Evolutionary conservation across 768 basidiomycete species (phyloP).

Genomic region (Tricholoma sp.): DNA sequence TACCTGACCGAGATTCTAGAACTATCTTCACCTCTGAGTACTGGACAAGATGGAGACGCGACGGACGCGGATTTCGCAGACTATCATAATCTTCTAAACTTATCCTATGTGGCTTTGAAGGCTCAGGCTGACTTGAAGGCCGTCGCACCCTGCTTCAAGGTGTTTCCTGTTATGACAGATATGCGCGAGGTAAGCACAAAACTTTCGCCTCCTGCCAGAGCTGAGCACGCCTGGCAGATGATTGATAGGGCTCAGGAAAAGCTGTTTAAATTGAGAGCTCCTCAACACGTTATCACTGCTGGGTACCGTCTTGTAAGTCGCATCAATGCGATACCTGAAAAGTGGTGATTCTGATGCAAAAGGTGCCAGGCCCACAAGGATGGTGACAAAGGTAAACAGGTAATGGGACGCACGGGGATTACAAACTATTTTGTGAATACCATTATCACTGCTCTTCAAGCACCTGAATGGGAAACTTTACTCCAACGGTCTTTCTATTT

Average conservation of each 20-base stretch:
- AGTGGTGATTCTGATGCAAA: neutral
- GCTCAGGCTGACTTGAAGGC: constrained; percentile 5
- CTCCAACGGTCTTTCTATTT: constrained; percentile 46
- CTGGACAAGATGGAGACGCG: constrained; percentile 8
- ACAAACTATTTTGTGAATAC: constrained; percentile 70
- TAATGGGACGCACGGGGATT: constrained; percentile 37
- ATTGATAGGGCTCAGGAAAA: constrained; percentile 57
- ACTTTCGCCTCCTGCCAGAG: neutral
- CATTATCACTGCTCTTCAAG: constrained; percentile 59
- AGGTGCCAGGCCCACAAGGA: constrained; percentile 24
- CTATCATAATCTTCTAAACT: constrained; percentile 36
- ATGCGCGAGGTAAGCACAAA: constrained; percentile 47
- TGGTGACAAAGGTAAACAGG: constrained; percentile 34
- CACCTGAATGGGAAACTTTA: constrained; percentile 61
- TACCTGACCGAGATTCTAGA: constrained; percentile 37
- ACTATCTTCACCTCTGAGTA: neutral
- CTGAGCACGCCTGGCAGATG: constrained; percentile 32
- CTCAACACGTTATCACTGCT: constrained; percentile 56
- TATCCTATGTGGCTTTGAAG: constrained; percentile 41
- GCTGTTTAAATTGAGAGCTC: constrained; percentile 39
- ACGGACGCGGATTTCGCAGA: constrained; percentile 18
- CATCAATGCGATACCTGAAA: neutral
- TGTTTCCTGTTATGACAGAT: constrained; percentile 36
- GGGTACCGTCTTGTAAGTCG: constrained; percentile 60
- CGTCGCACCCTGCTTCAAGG: constrained; percentile 16